Base-by-base conservation (phyloP, 1,284 basidiomycete genomes). In the Sanghuangporus sanghuang region DNA sequence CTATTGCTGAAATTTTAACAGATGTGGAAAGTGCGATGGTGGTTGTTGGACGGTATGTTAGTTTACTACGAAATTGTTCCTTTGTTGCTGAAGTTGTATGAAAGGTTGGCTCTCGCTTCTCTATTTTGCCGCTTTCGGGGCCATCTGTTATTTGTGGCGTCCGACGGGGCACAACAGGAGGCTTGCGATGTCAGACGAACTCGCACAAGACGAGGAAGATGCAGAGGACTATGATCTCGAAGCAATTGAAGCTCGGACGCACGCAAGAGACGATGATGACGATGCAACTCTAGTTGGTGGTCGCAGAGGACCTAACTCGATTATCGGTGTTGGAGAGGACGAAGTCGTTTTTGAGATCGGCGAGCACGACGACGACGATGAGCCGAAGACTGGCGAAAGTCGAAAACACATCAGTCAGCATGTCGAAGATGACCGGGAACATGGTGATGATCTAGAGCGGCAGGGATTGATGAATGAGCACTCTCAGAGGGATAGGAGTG, bases 21-120 rank as follows among this genome's bases (percentile, higher is more conserved):
- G 67, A 92, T 93, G n/a, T 99, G 96, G 96, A 85, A 84, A 67
- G 85, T 87, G 60, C 86, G 96, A 58, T 99, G 97, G 97, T 94
- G 95, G 85, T 78, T 99, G 14, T 82, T 99, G 50, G 97, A 99
- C 71, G 97, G 58, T 57, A 42, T 12, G 21, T 57, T n/a, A 57
- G 12, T 11, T n/a, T 39, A 16, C 18, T 11, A 39, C 9, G 6
- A n/a, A 39, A 1, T 2, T n/a, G 3, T 16, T 14, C 2, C 12
- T 35, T 7, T 11, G 7, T 16, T 36, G 14, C 35, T 42, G 1
- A 57, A 18, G n/a, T n/a, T 57, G 2, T 42, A 32, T 27, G 2
- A 39, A 1, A 57, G 55, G 95, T n/a, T 98, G 94, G 82, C 82
- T 98, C 36, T 86, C 91, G 0, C 79, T 95, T 36, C 85, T 97